phyloP scores from a whole-genome alignment of 2,329 filamentous ascomycete species.

The Ophiosphaerella herpotricha region DNA sequence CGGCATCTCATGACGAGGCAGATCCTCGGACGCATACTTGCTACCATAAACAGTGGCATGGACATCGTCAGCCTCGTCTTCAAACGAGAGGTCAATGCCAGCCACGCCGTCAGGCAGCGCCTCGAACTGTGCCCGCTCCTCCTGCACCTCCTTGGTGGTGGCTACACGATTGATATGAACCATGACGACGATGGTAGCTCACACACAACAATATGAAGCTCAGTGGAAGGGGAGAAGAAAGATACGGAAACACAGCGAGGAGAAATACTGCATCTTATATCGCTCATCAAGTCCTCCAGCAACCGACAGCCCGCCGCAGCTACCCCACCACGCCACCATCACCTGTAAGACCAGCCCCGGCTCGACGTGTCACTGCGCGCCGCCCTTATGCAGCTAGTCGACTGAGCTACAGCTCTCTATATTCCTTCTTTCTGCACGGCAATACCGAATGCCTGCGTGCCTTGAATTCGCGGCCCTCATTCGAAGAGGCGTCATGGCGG shows the following conservation, averaged over 20 bases:
- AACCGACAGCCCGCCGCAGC: constrained; percentile 7
- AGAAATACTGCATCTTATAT: constrained; percentile 4
- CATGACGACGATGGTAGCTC: constrained; percentile 42
- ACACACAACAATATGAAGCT: constrained; percentile 1
- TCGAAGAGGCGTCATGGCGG: constrained; percentile 16
- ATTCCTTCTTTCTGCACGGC: constrained; percentile 1
- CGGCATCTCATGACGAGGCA: constrained; percentile 85
- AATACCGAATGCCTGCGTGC: constrained; percentile 1
- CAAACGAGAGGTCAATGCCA: constrained; percentile 28
- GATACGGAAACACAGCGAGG: constrained; percentile 1
- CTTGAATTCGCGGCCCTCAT: constrained; percentile 9
- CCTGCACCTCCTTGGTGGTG: constrained; percentile 47
- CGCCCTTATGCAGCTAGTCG: constrained; percentile 2
- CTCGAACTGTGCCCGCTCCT: constrained; percentile 24
- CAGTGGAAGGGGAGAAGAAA: background rate
- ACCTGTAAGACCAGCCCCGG: constrained; percentile 3
- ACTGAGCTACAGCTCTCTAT: background rate
- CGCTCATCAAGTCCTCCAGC: background rate
- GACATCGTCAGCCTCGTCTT: constrained; percentile 57
- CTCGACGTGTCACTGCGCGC: constrained; percentile 9
- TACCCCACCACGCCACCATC: constrained; percentile 18
- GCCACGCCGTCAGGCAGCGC: background rate
- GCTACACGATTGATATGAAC: constrained; percentile 55
- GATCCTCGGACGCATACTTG: constrained; percentile 76
- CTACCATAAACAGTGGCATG: constrained; percentile 87